Percentiles rank a stretch among this genome's conserved stretches.
These are phyloP conservation scores for Geosiphon pyriformis DNA, from an alignment of 192 early-diverging fungal genomes.

Conservation along the genomic window DNA sequence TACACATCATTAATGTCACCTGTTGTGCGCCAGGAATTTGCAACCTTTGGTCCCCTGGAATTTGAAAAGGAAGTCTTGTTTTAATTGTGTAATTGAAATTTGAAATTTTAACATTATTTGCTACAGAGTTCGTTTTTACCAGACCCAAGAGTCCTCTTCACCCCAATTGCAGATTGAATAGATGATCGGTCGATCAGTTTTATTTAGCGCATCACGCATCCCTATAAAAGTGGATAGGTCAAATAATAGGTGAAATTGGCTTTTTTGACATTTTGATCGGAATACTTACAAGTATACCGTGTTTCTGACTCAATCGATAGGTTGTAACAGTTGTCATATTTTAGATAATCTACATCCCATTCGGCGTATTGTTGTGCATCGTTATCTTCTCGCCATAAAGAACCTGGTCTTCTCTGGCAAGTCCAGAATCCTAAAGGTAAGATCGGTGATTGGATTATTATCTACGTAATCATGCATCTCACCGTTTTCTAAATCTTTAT, in stretches of 20 bases:
- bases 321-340: constrained; percentile 56
- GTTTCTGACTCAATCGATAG: constrained; percentile 30
- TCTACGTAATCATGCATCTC: not conserved
- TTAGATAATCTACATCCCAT: constrained; percentile 60
- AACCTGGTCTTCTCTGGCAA: constrained; percentile 47
- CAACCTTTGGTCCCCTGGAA: constrained; percentile 26
- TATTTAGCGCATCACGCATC: constrained; percentile 39
- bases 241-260: not conserved
- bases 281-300: constrained; percentile 33
- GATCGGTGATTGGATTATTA: not conserved
- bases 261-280: constrained; percentile 30
- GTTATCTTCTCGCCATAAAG: constrained; percentile 35
- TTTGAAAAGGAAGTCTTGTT: too few relatives aligned
- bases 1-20: constrained; percentile 30
- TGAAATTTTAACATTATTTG: too few relatives aligned
- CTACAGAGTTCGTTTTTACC: too few relatives aligned
- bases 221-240: not conserved
- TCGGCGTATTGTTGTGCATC: constrained; percentile 46
- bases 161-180: constrained; percentile 50
- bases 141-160: constrained; percentile 39
- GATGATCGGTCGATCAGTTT: constrained; percentile 38
- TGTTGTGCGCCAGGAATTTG: constrained; percentile 34
- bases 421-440: constrained; percentile 31
- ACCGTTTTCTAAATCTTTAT: not conserved
- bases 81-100: too few relatives aligned